These are phyloP conservation scores for Citrus australasica DNA, from an alignment of 345 rosid genomes.

Conservation along the genomic window DNA sequence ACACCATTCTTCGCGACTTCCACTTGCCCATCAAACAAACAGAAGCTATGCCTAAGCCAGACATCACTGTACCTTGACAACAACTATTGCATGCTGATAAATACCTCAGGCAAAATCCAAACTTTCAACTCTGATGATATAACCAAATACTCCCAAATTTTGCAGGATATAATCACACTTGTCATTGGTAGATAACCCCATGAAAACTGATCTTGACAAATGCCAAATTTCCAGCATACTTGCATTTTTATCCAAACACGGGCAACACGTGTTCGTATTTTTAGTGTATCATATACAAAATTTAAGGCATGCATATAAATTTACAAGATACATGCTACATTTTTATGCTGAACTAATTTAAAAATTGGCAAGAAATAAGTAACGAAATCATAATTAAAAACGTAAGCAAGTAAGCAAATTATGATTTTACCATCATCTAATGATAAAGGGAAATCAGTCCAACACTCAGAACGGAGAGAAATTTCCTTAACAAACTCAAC, in stretches of 20 bases:
- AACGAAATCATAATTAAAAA: not conserved
- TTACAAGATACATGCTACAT: not conserved
- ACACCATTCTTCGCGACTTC: not conserved
- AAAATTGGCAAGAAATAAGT: not conserved
- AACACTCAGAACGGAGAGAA: constrained; percentile 47
- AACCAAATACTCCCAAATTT: not conserved
- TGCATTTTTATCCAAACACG: not conserved
- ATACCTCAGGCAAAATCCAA: not conserved
- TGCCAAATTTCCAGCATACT: not conserved
- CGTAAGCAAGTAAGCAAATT: not conserved
- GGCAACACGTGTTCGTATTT: not conserved
- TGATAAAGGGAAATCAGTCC: constrained; percentile 66
- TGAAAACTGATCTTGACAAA: not conserved
- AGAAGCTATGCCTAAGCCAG: too few relatives aligned
- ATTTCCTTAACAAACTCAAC: constrained; percentile 52
- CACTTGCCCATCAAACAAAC: not conserved
- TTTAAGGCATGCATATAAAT: not conserved
- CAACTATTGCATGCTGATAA: not conserved
- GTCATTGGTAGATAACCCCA: not conserved
- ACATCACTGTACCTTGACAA: not conserved
- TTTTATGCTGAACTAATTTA: not conserved
- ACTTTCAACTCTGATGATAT: not conserved
- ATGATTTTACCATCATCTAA: constrained; percentile 37
- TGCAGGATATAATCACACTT: not conserved
- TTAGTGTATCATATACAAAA: not conserved